phyloP scores from a whole-genome alignment of 495 filamentous ascomycete genomes.

The Extremus antarcticus region DNA sequence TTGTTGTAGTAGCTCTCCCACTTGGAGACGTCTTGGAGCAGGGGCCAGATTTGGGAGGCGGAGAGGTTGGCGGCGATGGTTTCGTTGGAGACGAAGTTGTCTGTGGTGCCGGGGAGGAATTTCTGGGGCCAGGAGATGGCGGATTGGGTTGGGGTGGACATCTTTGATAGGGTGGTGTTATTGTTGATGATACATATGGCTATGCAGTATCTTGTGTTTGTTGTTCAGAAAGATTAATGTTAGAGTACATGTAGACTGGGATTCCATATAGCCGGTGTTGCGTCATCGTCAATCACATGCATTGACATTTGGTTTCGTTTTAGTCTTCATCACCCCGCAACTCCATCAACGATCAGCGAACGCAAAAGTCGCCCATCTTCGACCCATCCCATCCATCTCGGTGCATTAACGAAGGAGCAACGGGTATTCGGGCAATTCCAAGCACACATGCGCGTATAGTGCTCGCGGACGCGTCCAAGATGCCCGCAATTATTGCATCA shows the following conservation, averaged over 20 bases:
- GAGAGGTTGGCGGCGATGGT: slow-evolving; percentile 2
- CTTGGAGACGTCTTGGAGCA: slow-evolving; percentile 3
- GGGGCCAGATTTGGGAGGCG: slow-evolving; percentile 4
- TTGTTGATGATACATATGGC: no score
- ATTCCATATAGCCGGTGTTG: background rate
- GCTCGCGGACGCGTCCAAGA: no score
- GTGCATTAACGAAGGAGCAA: background rate
- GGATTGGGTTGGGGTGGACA: slow-evolving; percentile 2
- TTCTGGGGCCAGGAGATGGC: slow-evolving; percentile 9
- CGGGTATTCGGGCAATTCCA: background rate
- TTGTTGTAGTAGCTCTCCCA: slow-evolving; percentile 7
- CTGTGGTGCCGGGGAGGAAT: slow-evolving; percentile 10
- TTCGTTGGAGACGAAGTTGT: slow-evolving; percentile 15
- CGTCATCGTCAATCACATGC: no score
- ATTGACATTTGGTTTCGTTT: background rate
- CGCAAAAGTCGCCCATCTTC: no score
- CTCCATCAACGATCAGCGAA: no score
- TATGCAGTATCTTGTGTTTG: no score
- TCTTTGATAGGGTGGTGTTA: background rate
- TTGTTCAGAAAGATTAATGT: no score
- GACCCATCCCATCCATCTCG: background rate
- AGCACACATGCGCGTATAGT: no score
- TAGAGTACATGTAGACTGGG: no score
- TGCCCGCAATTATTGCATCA: background rate
- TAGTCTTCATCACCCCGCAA: no score